Percentiles rank a stretch among this genome's conserved stretches.
These are phyloP conservation scores for Neurospora discreta DNA, from an alignment of 495 filamentous ascomycete species.

Conservation along the genomic window DNA sequence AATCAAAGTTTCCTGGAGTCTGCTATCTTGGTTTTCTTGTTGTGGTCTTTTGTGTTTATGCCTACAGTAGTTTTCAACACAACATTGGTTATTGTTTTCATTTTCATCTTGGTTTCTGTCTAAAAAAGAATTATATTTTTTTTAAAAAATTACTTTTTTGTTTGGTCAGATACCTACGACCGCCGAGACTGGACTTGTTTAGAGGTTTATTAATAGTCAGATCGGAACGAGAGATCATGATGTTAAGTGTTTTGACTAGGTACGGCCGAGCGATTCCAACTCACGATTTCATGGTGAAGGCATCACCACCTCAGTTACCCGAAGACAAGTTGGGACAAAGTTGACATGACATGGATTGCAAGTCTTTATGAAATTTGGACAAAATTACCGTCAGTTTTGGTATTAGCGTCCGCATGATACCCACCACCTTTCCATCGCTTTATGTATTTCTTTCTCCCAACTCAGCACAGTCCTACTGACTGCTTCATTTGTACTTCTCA, in stretches of 20 bases:
- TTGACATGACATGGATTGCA: not conserved
- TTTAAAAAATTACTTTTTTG: too few relatives aligned
- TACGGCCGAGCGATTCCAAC: not conserved
- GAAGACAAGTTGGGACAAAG: not conserved
- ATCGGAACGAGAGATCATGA: not conserved
- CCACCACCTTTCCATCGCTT: not conserved
- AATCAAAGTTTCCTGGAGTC: not conserved
- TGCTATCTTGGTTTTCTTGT: not conserved
- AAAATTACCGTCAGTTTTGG: not conserved
- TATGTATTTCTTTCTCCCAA: not conserved
- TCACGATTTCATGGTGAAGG: not conserved
- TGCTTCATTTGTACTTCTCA: not conserved
- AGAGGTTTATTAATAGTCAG: not conserved
- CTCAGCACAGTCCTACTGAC: not conserved
- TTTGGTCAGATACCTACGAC: not conserved
- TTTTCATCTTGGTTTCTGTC: too few relatives aligned
- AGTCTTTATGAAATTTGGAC: not conserved
- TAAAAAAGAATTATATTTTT: too few relatives aligned
- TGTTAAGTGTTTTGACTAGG: not conserved
- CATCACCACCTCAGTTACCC: too few relatives aligned
- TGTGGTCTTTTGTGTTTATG: not conserved
- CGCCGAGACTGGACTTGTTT: not conserved
- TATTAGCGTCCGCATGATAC: not conserved
- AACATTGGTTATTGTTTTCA: too few relatives aligned
- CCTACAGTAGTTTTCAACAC: not conserved